Base-by-base conservation (phyloP, 495 filamentous ascomycete genomes). In the Cercophora newfieldiana region DNA sequence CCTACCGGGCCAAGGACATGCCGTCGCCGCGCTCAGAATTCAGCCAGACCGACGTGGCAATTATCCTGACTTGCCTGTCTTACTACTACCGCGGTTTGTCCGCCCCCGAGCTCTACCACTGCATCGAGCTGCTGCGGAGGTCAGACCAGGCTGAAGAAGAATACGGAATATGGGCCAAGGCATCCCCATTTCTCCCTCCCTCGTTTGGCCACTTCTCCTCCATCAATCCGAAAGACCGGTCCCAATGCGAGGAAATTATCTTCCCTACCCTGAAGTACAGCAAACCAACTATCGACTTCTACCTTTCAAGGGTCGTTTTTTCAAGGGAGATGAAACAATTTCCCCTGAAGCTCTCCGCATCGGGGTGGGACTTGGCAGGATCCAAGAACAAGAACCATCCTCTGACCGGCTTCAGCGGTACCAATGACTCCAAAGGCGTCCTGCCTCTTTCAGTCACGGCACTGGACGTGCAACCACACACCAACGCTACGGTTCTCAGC, bases 361-460 rank as follows among this genome's bases (percentile, higher is more conserved):
- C 89, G 0, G 89, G 87, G 0, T 93, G 90, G 88, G 90, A 93
- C 71, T 79, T 91, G 47, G 84, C 50, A 8, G 54, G 8, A 12
- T 12, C 68, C 1, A 77, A 80, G 63, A 60, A 63, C 3, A 86
- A 82, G 66, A 54, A 19, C 0, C 75, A 86, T 29, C 80, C 82
- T 0, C 86, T 85, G 0, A 88, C 85, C 0, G 89, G 89, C 0
- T 92, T 93, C 65, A 91, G 88, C 72, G 89, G 90, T 2, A 94
- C 90, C 0, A 91, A 89, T 47, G 89, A 94, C 69, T 86, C 82
- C 21, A 79, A 81, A 51, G 68, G 78, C 30, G 72, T 87, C 1
- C 77, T 91, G 0, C 88, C 90, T 0, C 71, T 90, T 0, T 73
- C 74, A 18, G 76, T 92, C 0, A 65, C 68, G 3, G 85, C 90